Base-by-base conservation (phyloP, 495 filamentous ascomycete species). In the Tuber brumale region DNA sequence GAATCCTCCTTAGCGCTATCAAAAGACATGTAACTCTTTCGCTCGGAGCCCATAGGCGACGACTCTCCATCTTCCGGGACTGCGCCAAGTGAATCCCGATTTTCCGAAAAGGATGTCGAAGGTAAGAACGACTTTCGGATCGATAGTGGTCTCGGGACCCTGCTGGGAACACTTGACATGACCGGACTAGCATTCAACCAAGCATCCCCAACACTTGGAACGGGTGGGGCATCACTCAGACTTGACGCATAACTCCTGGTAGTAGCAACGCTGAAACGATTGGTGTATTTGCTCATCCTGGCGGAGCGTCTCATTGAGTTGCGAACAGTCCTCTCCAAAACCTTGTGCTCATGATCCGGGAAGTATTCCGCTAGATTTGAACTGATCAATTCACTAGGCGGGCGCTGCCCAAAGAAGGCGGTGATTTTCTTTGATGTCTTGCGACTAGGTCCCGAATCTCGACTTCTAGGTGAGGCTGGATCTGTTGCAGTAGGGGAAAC, bases 1-100 rank as follows among this genome's bases (percentile, higher is more conserved):
- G 80, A 80, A 70, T 82, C 81, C 69, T 75, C 71, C 57, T 77
- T 93, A 71, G 89, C 89, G 82, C 92, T 96, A 72, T 95, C 93
- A 76, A 97, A 97, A 0, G 95, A 97, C 73, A 98, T 93, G 81
- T 97, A 99, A 10, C 94, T 97, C 83, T 97, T 97, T 80, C 95
- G 89, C 83, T 97, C 93, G n/a, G 69, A 70, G 8, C 73, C 74
- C 19, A 76, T 46, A 5, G 76, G 73, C 8, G 74, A 75, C 19
- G 81, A 74, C 70, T 81, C 81, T 16, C 71, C 78, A 83, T 98
- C 95, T 84, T 99, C 95, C 79, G 96, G 94, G 27, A 97, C 86
- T 37, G 91, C 90, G 70, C 97, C 94, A 42, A 99, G 91, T 70
- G 95, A 90, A 70, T 83, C 81, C 23, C 77, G 79, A 72, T 81